Base-by-base conservation (phyloP, 192 early-diverging fungal genomes). In the Entomortierella lignicola region DNA sequence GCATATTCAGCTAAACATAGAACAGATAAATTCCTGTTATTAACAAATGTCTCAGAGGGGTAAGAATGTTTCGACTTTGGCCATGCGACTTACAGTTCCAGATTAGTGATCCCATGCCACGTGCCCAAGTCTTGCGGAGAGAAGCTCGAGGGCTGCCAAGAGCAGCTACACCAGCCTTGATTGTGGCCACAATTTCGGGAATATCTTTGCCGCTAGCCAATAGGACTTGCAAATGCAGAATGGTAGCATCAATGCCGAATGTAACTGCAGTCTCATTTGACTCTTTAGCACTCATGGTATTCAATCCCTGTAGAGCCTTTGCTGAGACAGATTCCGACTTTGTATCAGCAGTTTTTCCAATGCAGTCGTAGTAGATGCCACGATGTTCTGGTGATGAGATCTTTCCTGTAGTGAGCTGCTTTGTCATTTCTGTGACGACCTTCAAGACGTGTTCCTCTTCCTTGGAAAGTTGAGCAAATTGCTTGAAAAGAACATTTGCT, bases 271-370 rank as follows among this genome's bases (percentile, higher is more conserved):
- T 71, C 57, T 96, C 96, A 54, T 92, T 90, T 15, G 89, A 86
- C 74, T 97, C 96, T 80, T 95, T 96, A 26, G 79, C 68, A 12
- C 87, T 67, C 81, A 96, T 90, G n/a, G 88, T 83, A 6, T 90
- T 81, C 71, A 91, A 79, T 8, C 83, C 86, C n/a, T 90, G 77
- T 21, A 93, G 53, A n/a, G 91, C 83, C 43, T 84, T 88, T 41
- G 71, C 57, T 25, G 83, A 82, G 8, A 84, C 70, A 30, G 60
- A 42, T 8, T 80, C 61, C 17, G 89, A 72, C 6, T 83, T 66
- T 20, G 66, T 60, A 2, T 72, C 64, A 66, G 72, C 80, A 63
- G 69, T 81, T 61, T 73, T 81, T 32, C 79, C 71, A 21, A 95
- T 48, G 42, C 89, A 73, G 30, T 71, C 70, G 79, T 93, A 96